Evolutionary conservation across 108 stramenopile genomes (phyloP), one percentile per base, ranked within the genome.

Genomic region (Chaetoceros tenuissimus): DNA sequence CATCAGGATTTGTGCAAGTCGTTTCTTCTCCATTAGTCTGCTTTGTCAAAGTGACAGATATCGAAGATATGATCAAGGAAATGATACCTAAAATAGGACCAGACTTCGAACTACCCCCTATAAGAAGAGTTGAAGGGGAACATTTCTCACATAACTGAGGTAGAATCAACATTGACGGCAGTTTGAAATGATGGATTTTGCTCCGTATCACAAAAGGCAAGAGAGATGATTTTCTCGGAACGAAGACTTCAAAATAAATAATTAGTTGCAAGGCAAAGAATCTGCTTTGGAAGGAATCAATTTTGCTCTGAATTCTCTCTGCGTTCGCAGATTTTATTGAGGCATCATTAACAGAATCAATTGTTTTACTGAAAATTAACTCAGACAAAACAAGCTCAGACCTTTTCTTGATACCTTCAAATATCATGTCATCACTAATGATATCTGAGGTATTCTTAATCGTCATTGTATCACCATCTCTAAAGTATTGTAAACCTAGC

Each of bases 131-230:
- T 31, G 70, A 67, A 45, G 79, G 76, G 21, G 84, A 72, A 56
- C 74, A 75, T 28, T 59, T 64, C 59, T 90, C 88, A 64, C 75
- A 78, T 24, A 85, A 51, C 0, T 66, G 17, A 1, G 80, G 84
- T 26, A 90, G 72, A 21, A 81, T 22, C n/a, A 69, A 25, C 21
- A 81, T 65, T 3, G 79, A 50, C n/a, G 75, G 67, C 10, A 85
- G 26, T 46, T 31, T 57, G 1, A 46, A 24, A 23, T 43, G 53
- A 1, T 59, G 46, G 22, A 46, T 45, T 27, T 57, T 53, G 7
- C 48, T 49, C n/a, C 13, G 13, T n/a, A 49, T 7, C 48, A n/a
- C n/a, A n/a, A n/a, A n/a, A n/a, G n/a, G n/a, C n/a, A n/a, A n/a
- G n/a, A n/a, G n/a, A n/a, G n/a, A n/a, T n/a, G n/a, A n/a, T n/a